phyloP scores from a whole-genome alignment of 495 filamentous ascomycete genomes.

The Xylaria nigripes region DNA sequence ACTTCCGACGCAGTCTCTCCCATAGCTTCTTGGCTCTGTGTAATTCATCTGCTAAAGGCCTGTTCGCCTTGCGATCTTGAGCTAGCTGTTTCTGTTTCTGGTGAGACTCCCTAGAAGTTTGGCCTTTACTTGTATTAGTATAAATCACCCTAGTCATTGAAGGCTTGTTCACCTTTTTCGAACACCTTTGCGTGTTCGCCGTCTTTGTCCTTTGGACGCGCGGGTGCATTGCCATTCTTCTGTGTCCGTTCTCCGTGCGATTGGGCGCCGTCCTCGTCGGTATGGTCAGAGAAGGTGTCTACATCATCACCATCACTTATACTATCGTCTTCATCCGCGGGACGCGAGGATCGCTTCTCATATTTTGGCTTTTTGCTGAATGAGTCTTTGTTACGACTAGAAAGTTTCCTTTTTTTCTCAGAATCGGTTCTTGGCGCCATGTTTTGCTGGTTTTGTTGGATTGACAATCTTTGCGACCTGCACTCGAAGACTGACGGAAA shows the following conservation, averaged over 20 bases:
- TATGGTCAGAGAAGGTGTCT: conserved; percentile 30
- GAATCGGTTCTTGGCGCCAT: conserved; percentile 26
- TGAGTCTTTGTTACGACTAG: conserved; percentile 28
- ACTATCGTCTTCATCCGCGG: conserved; percentile 15
- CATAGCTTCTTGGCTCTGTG: conserved; percentile 91
- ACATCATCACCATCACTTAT: conserved; percentile 29
- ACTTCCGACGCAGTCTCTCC: conserved; percentile 88
- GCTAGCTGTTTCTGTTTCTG: conserved; percentile 83
- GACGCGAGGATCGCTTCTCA: conserved; percentile 23
- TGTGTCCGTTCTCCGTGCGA: conserved; percentile 9
- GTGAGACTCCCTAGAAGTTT: conserved; percentile 73
- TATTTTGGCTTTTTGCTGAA: conserved; percentile 43
- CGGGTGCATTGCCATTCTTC: conserved; percentile 11
- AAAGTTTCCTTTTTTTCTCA: conserved; percentile 35
- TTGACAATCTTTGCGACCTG: conserved; percentile 1
- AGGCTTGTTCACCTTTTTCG: conserved; percentile 25
- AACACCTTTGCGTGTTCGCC: conserved; percentile 21
- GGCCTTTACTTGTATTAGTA: conserved; percentile 19
- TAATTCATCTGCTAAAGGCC: conserved; percentile 84
- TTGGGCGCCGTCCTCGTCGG: conserved; percentile 28
- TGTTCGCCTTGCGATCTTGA: conserved; percentile 82
- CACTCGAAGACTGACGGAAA: conserved; percentile 6
- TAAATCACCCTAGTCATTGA: neutral
- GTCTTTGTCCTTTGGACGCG: conserved; percentile 4
- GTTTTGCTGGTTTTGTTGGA: neutral